Base-by-base conservation (phyloP, 768 basidiomycete species). In the Paxillus involutus region DNA sequence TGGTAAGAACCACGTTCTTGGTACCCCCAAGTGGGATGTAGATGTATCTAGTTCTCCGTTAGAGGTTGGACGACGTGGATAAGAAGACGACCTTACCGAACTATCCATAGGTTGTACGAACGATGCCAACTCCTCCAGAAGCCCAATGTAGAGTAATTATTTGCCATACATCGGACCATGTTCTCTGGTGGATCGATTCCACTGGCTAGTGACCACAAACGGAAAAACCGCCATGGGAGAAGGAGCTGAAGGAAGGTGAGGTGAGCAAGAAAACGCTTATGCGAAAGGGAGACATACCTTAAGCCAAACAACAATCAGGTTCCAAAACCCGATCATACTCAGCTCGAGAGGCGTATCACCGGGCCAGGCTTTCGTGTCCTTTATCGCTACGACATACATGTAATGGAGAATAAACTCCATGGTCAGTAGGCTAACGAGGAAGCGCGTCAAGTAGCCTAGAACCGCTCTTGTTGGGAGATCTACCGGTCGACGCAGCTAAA, bases 41-140 rank as follows among this genome's bases (percentile, higher is more conserved):
- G 52, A 98, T 91, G 66, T 98, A 98, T 51, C 94, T 97, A 60
- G 44, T 44, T 30, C 16, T 9, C n/a, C 29, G 47, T 52, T 8
- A 51, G 54, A 30, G 42, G 48, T 51, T 21, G 19, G 2, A 11
- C 21, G 32, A n/a, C 21, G 19, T 29, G 26, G 21, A 36, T 16
- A 47, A 48, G 33, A 47, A 29, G 47, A 57, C 71, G 3, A 26
- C 26, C 26, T 5, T 70, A 94, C 91, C 95, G 78, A 36, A 94
- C 83, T 44, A 95, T 77, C 97, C 96, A 98, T 13, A 97, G 80
- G 64, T 98, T 99, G 71, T 94, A 98, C 58, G 89, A 92, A 8
- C 97, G 78, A 68, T 98, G 96, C 97, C 96, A 98, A 59, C 87
- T 88, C 58, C 94, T 73, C 97, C 97, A 98, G 71, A 99, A 98